phyloP scores from a whole-genome alignment of 2,329 filamentous ascomycete species.

The Penicillium decumbens region DNA sequence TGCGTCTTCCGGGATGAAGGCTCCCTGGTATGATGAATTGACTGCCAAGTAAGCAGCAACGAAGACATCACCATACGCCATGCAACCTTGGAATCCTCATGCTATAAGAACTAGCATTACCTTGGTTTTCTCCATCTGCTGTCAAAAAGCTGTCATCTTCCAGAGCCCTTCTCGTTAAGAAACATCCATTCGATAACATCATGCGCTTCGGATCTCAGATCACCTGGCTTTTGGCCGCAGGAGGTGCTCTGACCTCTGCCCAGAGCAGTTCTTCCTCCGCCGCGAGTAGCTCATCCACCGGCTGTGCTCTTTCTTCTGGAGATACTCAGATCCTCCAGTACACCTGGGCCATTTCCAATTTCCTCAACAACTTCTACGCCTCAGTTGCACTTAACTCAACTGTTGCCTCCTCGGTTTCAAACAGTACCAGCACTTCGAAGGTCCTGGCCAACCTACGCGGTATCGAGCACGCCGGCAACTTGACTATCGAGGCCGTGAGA shows the following conservation, averaged over 20 bases:
- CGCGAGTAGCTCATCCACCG: slow-evolving; percentile 5
- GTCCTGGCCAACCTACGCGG: slow-evolving; percentile 23
- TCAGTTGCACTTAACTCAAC: slow-evolving; percentile 22
- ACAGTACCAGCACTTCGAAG: slow-evolving; percentile 16
- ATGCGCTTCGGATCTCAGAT: background rate
- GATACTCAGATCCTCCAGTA: slow-evolving; percentile 24
- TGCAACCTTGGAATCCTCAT: background rate
- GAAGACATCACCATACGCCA: background rate
- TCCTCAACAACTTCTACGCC: slow-evolving; percentile 25
- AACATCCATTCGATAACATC: background rate
- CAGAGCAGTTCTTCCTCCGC: slow-evolving; percentile 12
- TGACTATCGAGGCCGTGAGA: slow-evolving; percentile 24
- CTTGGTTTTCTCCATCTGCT: background rate
- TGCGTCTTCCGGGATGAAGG: background rate
- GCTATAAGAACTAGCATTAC: background rate
- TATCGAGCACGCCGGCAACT: slow-evolving; percentile 23
- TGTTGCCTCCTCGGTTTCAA: slow-evolving; percentile 19
- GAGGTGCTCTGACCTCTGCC: slow-evolving; percentile 9
- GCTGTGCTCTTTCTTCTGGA: slow-evolving; percentile 18
- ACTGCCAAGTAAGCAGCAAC: background rate
- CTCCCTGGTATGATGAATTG: background rate
- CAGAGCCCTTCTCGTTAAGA: background rate
- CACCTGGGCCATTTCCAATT: slow-evolving; percentile 21
- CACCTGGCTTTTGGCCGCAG: slow-evolving; percentile 18
- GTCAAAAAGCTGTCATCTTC: background rate